Evolutionary conservation across 108 stramenopile genomes (phyloP), one percentile per base, ranked within the genome.

Genomic region (Skeletonema grethae): DNA sequence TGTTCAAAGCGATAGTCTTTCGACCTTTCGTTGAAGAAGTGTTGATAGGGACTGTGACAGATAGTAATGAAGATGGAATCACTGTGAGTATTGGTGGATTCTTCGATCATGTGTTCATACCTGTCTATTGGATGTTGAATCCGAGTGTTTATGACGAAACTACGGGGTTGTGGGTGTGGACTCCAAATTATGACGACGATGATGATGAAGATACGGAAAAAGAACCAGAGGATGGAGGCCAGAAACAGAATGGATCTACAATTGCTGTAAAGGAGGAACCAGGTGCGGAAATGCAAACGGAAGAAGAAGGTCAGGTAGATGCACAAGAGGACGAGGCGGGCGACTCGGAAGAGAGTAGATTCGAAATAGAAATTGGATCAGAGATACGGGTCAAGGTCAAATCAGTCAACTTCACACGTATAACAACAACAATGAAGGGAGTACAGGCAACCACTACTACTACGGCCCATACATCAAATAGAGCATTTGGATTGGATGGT

Each of bases 1-100:
- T 87, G 0, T 93, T 96, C 61, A 82, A 86, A 41, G 69, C 95
- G 10, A 68, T 97, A 0, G 88, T 97, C 7, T 96, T 97, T 70
- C 86, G 89, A 46, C 97, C 97, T 11, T 94, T 94, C 73, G 85
- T 94, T 10, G 95, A 95, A 38, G 95, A 97, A 84, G 93, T 97
- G 10, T 70, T 87, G 45, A 58, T 85, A 2, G 95, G 95, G 25
- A 83, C 61, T 12, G 88, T 97, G 32, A 64, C 61, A 8, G 84
- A 86, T 39, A 81, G 81, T 35, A 87, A 82, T 12, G 75, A 83
- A 11, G 90, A 95, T 58, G 97, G 94, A 6, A 63, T 97, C 39
- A 70, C 75, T 48, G 91, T 95, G 12, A 84, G 82, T 43, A 63
- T 96, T 35, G 95, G 89, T 11, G 81, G 75, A 15, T 96, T 97